A percentile compares a stretch with the other conserved stretches of the same genome.
These are phyloP conservation scores for Nannizziopsis barbatae DNA, from an alignment of 2,329 filamentous ascomycete genomes.

Conservation along the genomic window DNA sequence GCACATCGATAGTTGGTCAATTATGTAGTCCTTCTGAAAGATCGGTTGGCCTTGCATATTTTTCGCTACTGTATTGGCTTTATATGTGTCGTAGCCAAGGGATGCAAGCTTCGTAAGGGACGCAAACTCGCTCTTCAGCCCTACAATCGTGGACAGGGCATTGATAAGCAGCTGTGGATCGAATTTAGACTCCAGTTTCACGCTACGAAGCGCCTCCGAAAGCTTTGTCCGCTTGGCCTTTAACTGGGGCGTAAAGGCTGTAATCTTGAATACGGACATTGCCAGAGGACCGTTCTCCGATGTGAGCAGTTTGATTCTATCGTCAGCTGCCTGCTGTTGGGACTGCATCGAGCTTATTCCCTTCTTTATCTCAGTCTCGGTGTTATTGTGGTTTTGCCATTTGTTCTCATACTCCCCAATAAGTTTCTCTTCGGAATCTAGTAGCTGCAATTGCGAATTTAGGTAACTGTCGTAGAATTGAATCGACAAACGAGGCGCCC, in stretches of 20 bases:
- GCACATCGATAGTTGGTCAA: no score
- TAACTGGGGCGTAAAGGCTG: neutral
- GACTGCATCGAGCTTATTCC: neutral
- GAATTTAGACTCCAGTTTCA: neutral
- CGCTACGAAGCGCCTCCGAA: neutral
- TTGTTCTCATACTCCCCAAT: neutral
- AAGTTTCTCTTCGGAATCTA: neutral
- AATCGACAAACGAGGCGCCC: neutral
- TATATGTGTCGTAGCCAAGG: no score
- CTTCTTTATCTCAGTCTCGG: neutral
- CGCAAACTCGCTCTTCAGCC: no score
- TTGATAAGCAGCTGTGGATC: neutral
- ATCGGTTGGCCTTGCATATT: no score
- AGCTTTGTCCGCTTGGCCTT: neutral
- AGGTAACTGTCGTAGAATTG: neutral
- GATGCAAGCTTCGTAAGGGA: no score
- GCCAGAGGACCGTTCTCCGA: neutral
- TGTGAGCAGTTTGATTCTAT: neutral
- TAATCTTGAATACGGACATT: neutral
- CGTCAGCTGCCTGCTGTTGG: no score
- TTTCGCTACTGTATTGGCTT: no score
- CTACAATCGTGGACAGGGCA: constrained; percentile 2
- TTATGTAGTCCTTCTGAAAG: no score
- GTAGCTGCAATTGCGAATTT: neutral
- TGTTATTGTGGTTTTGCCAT: neutral